Base-by-base conservation (phyloP, 2,329 filamentous ascomycete species). In the Paecilomyces dactylethromorphus region DNA sequence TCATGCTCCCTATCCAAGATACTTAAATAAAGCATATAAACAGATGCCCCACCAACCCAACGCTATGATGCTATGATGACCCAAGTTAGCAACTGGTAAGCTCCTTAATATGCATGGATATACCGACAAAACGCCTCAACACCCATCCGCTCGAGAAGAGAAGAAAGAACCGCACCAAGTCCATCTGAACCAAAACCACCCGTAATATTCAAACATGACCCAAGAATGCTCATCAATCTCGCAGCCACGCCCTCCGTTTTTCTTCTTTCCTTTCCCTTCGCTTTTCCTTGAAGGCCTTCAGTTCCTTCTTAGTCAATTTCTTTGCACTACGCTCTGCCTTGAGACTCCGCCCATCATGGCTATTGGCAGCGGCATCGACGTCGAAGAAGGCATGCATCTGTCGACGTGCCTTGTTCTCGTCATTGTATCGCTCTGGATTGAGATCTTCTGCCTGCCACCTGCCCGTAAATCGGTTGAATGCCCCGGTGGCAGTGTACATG, bases 321-420 rank as follows among this genome's bases (percentile, higher is more conserved):
- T 94, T 92, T 57, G 87, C 86, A 59, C 89, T 87, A 58, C 94
- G 83, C 79, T 99, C 94, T 1, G 92, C 94, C 76, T 93, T 95
- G 59, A 99, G 79, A 70, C 92, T 97, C 59, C 88, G 85, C 1
- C 94, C 94, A 66, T 96, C 88, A 69, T 99, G 92, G 59, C 85
- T 85, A 70, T 96, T 97, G 3, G 92, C 93, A 2, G 92, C 92
- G 3, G 92, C 90, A 73, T 97, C 92, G 51, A 97, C 92, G 71
- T 99, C 93, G 73, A 97, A 99, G 76, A 88, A 97, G 49, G 92
- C 90, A 70, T 90, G 90, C 89, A 97, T 89, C 78, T 97, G 94
- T 52, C 94, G 83, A 56, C 81, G 82, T 60, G 88, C 88, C 81
- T 96, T 97, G 70, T 91, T 89, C 70, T 95, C 91, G 69, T 96